Base-by-base conservation (phyloP, 352 stramenopile genomes). In the Phytophthora fragariae region DNA sequence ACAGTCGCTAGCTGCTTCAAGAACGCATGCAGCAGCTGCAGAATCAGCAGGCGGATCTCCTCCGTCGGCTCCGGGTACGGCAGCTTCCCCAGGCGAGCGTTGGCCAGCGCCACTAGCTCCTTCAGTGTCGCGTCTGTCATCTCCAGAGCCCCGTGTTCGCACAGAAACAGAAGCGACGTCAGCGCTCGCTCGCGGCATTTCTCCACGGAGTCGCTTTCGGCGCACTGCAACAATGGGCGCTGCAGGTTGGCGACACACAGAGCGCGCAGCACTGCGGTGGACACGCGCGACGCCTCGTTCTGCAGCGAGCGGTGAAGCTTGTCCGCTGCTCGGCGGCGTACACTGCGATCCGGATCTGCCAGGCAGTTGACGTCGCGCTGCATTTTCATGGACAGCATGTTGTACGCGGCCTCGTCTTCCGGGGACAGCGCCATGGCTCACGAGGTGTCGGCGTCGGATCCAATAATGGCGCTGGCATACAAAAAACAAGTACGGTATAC, bases 281-380 rank as follows among this genome's bases (percentile, higher is more conserved):
- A 77, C 21, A 83, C 71, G 27, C 72, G 71, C 35, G 79, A 69
- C 47, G 68, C 82, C 47, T 92, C 86, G 58, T 55, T 79, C 59
- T 84, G 66, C 46, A 93, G 69, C 39, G 75, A 62, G 21, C 85
- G 85, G 54, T 89, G 74, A 19, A 96, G 78, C 62, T 90, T 94
- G 58, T 96, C 88, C 21, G 84, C 79, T 17, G 88, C 89, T 37
- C 88, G 88, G 14, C 89, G 89, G 11, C 88, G 88, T 53, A 94
- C 81, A 17, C 70, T 81, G 57, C 89, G 89, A 54, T 95, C 85
- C 3, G 89, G 76, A 55, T 95, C 89, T 15, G 72, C 44, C 31
- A 96, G 67, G 56, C 89, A 96, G 70, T 96, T 96, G 57, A 96
- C 70, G 64, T 96, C 89, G 41, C 85, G 88, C 76, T 95, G 86